Conservation (phyloP, 331 rosid species). For the Prunus yedoensis region DNA sequence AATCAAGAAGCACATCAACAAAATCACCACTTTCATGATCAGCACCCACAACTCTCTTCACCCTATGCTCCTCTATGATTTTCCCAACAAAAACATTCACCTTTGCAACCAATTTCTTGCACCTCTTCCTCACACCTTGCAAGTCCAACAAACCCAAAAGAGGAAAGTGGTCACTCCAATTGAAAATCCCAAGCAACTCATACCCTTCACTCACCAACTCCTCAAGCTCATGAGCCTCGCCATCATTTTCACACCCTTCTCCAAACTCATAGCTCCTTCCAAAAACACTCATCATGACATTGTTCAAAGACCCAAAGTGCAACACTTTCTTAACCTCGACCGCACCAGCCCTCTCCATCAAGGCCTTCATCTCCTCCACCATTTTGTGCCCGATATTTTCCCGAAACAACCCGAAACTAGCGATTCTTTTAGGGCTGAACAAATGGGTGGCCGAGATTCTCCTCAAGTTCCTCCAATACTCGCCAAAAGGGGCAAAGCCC, state of each 20-base stretch:
- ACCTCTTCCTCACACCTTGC: conserved; percentile 66
- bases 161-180: conserved; percentile 79
- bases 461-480: conserved; percentile 74
- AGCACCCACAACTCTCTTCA: conserved; percentile 23
- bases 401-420: conserved; percentile 34
- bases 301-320: conserved; percentile 63
- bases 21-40: conserved; percentile 44
- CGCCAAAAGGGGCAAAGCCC: conserved; percentile 81
- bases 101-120: conserved; percentile 41
- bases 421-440: conserved; percentile 49
- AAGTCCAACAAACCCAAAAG: conserved; percentile 55
- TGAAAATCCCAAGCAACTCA: conserved; percentile 64
- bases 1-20: conserved; percentile 79
- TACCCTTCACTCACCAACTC: conserved; percentile 66
- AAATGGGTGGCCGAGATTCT: conserved; percentile 54
- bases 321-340: conserved; percentile 53
- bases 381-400: conserved; percentile 34
- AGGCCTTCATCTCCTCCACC: conserved; percentile 25
- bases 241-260: conserved; percentile 15
- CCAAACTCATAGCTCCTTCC: conserved; percentile 54
- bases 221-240: conserved; percentile 42
- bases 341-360: conserved; percentile 32
- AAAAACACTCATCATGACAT: conserved; percentile 71
- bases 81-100: conserved; percentile 63
- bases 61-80: conserved; percentile 57